Evolutionary conservation across 2,329 filamentous ascomycete species (phyloP).

Genomic region (Escovopsis sp.): DNA sequence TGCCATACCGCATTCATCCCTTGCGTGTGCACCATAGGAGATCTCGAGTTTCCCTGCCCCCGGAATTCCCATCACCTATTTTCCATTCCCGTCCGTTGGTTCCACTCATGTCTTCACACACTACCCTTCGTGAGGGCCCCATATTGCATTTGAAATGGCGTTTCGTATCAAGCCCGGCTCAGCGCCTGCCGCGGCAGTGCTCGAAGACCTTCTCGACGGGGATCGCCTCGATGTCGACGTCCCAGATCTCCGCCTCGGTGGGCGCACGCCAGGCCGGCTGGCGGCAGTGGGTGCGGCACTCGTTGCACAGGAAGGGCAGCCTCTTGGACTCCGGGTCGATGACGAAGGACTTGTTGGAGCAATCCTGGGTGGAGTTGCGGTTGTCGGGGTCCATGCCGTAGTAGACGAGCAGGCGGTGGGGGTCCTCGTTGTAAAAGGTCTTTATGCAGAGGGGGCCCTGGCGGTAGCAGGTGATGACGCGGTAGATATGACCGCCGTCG

Average conservation of each 20-base stretch:
- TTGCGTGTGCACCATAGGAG: too few relatives aligned
- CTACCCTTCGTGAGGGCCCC: too few relatives aligned
- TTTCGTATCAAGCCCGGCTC: too few relatives aligned
- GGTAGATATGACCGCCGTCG: not conserved
- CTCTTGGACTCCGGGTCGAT: not conserved
- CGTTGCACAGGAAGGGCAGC: not conserved
- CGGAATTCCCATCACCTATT: too few relatives aligned
- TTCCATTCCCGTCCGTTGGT: too few relatives aligned
- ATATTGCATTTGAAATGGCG: too few relatives aligned
- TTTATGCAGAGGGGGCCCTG: constrained; percentile 1
- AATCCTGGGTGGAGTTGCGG: constrained; percentile 5
- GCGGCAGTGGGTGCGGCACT: not conserved
- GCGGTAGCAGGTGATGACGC: not conserved
- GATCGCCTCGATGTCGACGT: not conserved
- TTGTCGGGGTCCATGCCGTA: constrained; percentile 3
- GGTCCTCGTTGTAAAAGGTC: constrained; percentile 3
- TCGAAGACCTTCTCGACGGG: too few relatives aligned
- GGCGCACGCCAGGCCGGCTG: not conserved
- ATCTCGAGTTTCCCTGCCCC: too few relatives aligned
- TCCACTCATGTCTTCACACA: too few relatives aligned
- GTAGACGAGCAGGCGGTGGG: constrained; percentile 1
- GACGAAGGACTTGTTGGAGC: not conserved
- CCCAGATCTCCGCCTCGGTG: not conserved
- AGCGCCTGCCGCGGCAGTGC: too few relatives aligned
- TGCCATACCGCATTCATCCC: too few relatives aligned